Evolutionary conservation across 768 basidiomycete species (phyloP).

Genomic region (Xerocomus spinulosus): DNA sequence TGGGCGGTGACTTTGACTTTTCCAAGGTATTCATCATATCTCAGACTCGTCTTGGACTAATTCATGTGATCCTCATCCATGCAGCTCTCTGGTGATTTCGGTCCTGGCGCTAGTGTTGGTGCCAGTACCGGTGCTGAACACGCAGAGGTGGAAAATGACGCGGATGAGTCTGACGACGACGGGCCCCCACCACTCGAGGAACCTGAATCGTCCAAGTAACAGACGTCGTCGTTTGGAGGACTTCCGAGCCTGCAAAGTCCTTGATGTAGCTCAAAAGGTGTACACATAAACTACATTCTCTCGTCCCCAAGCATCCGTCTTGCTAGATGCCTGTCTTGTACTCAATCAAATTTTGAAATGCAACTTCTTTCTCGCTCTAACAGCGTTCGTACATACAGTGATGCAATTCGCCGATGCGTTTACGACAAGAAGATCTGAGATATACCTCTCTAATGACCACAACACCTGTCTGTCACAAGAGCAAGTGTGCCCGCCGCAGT

Average conservation of each 20-base stretch:
- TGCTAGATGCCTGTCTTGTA: too few relatives aligned
- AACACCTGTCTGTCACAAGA: too few relatives aligned
- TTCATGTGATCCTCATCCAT: slow-evolving; percentile 27
- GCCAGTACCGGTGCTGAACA: neutral
- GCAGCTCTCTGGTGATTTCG: slow-evolving; percentile 6
- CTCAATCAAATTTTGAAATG: too few relatives aligned
- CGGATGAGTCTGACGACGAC: slow-evolving; percentile 43
- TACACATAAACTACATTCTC: slow-evolving; percentile 15
- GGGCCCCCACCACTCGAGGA: slow-evolving; percentile 82
- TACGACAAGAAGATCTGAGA: too few relatives aligned
- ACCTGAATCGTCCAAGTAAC: slow-evolving; percentile 34
- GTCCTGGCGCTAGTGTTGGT: neutral
- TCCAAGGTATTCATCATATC: slow-evolving; percentile 42
- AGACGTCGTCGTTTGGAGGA: neutral
- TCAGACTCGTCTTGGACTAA: slow-evolving; percentile 10
- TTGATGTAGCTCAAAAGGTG: slow-evolving; percentile 2
- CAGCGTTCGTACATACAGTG: too few relatives aligned
- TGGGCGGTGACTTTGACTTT: slow-evolving; percentile 55
- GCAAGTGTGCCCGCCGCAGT: too few relatives aligned
- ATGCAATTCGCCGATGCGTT: too few relatives aligned
- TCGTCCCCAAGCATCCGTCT: neutral
- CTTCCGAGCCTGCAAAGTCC: neutral
- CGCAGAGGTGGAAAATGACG: slow-evolving; percentile 8
- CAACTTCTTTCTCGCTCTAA: too few relatives aligned
- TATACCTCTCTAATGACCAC: too few relatives aligned